These are phyloP conservation scores for Nicotiana benthamiana DNA, from an alignment of 257 asterid genomes.

Conservation along the genomic window DNA sequence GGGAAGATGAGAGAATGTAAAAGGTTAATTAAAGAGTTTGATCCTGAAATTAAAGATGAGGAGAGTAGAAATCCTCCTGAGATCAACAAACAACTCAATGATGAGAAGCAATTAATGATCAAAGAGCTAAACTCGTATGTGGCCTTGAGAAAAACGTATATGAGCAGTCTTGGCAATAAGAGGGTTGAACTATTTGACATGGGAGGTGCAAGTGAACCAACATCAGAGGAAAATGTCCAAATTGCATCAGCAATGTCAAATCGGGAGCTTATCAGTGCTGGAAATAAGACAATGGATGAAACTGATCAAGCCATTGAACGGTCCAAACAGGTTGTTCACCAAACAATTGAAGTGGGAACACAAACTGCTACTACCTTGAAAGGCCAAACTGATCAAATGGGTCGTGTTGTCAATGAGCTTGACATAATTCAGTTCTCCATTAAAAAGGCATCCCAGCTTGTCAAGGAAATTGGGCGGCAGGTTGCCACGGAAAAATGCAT, in stretches of 20 bases:
- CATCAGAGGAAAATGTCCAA: slow-evolving; percentile 78
- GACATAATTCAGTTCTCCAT: slow-evolving; percentile 93
- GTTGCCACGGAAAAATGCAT: slow-evolving; percentile 96
- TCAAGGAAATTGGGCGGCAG: slow-evolving; percentile 98
- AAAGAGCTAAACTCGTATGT: slow-evolving; percentile 93
- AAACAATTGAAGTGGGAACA: slow-evolving; percentile 93
- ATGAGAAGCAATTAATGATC: slow-evolving; percentile 92
- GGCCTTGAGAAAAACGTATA: slow-evolving; percentile 93
- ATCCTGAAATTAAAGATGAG: slow-evolving; percentile 93
- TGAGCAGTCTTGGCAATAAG: slow-evolving; percentile 90
- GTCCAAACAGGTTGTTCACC: slow-evolving; percentile 99
- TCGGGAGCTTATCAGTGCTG: slow-evolving; percentile 83
- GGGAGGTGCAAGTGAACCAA: slow-evolving; percentile 87
- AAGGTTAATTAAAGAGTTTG: slow-evolving; percentile 92
- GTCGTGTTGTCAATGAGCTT: slow-evolving; percentile 91
- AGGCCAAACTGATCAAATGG: slow-evolving; percentile 99
- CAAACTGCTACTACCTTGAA: slow-evolving; percentile 88
- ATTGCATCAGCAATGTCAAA: slow-evolving; percentile 98
- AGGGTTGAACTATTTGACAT: slow-evolving; percentile 90
- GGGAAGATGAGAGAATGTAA: slow-evolving; percentile 96
- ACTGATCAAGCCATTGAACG: slow-evolving; percentile 99
- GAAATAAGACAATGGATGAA: slow-evolving; percentile 79
- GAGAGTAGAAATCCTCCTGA: slow-evolving; percentile 70
- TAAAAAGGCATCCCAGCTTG: slow-evolving; percentile 95
- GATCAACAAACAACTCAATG: slow-evolving; percentile 80